Conservation (phyloP, 306 rosid species). For the Citrullus amarus region DNA sequence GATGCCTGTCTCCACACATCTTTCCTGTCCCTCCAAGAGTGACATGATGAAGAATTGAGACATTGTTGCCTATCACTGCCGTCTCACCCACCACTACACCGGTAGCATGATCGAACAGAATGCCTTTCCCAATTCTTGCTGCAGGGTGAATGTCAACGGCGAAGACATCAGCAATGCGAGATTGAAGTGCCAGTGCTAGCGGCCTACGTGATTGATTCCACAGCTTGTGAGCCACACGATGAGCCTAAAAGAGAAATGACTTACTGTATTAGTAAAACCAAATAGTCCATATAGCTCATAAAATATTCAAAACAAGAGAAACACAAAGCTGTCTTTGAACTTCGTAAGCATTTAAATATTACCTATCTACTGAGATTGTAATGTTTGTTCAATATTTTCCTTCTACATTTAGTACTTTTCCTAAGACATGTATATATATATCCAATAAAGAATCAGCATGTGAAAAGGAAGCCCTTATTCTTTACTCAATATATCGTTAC, state of each 20-base stretch:
- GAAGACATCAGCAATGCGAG: slow-evolving; percentile 71
- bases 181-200: slow-evolving; percentile 71
- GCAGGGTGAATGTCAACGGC: slow-evolving; percentile 96
- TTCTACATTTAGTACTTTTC: not conserved
- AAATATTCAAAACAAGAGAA: not conserved
- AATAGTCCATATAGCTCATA: not conserved
- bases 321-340: not conserved
- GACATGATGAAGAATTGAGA: slow-evolving; percentile 84
- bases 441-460: not conserved
- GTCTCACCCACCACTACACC: slow-evolving; percentile 97
- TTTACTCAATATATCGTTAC: not conserved
- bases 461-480: not conserved
- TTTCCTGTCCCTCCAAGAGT: slow-evolving; percentile 96
- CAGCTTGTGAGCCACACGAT: slow-evolving; percentile 66
- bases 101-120: slow-evolving; percentile 80
- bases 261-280: not conserved
- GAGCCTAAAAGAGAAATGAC: slow-evolving; percentile 34
- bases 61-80: slow-evolving; percentile 86
- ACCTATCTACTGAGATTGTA: no score
- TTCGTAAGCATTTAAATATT: not conserved
- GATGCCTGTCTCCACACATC: slow-evolving; percentile 80
- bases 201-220: slow-evolving; percentile 77
- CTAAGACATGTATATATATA: not conserved
- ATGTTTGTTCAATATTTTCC: no score
- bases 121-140: slow-evolving; percentile 69